These are phyloP conservation scores for Blastobotrys muscicola DNA, from an alignment of 805 yeast genomes.

Conservation along the genomic window DNA sequence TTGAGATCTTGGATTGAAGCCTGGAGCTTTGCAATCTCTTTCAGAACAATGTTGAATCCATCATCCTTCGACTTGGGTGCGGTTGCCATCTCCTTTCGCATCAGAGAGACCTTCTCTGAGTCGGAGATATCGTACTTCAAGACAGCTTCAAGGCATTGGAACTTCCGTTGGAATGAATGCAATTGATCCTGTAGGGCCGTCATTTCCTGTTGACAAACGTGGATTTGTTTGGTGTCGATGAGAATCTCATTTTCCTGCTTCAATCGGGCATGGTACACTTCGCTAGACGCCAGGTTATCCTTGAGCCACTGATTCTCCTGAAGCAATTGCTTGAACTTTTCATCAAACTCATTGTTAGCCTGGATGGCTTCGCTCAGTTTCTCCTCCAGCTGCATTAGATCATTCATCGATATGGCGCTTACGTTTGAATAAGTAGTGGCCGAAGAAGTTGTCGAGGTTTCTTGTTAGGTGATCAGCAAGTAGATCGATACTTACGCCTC, in stretches of 20 bases:
- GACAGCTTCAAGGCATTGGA: neutral
- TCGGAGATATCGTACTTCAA: neutral
- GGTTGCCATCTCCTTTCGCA: neutral
- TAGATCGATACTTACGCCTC: no score
- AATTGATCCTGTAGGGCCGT: neutral
- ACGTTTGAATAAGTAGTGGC: no score
- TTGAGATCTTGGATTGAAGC: neutral
- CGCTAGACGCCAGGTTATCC: neutral
- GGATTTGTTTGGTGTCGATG: neutral
- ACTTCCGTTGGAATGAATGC: neutral
- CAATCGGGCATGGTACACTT: neutral
- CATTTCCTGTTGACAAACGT: neutral
- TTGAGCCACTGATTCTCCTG: neutral
- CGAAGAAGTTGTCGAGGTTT: no score
- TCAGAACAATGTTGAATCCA: no score
- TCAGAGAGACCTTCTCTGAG: neutral
- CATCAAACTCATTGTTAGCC: neutral
- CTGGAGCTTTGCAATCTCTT: neutral
- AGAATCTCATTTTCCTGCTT: neutral
- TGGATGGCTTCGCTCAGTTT: neutral
- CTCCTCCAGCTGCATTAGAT: neutral
- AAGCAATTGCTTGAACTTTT: neutral
- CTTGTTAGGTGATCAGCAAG: no score
- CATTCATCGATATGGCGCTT: no score
- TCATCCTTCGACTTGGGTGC: no score